Evolutionary conservation across 768 basidiomycete species (phyloP), one percentile per base, ranked within the genome.

Genomic region (Lactarius sp.): DNA sequence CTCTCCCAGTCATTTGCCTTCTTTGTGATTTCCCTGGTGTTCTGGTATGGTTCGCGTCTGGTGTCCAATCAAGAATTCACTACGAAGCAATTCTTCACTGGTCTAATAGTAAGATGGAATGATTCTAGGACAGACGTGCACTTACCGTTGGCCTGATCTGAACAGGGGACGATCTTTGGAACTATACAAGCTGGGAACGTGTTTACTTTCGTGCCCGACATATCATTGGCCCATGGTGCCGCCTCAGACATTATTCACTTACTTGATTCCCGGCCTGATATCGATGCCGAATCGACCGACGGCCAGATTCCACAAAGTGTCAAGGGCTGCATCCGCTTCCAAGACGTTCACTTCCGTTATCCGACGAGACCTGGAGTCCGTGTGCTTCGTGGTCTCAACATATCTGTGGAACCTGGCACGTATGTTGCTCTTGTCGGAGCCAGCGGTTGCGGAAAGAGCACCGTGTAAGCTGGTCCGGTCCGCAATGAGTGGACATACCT

Each of bases 131-230:
- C 1, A 47, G 36, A 18, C 33, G 6, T 31, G 27, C 22, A 16
- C 33, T 54, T 10, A 50, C 12, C 12, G 10, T 39, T 33, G 16
- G 9, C 18, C 2, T 37, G 41, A 36, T 44, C 9, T 56, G 18
- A 50, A 41, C 66, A 90, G 89, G 81, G 81, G 66, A 82, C 85
- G 3, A 81, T 82, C 7, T 92, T 91, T 69, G 84, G 88, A 56
- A 81, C 90, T 18, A 89, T 92, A 52, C 90, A 94, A 75, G 93
- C 92, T 42, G 90, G 91, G 56, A 90, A 87, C 65, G 81, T 88
- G 47, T 90, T 90, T 71, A 75, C 81, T 1, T 89, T 90, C 67
- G 92, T 94, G 0, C 92, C 94, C 37, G 93, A 95, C 71, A 78
- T 91, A 49, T 91, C 89, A 1, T 87, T 88, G 0, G 92, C 94